Percentiles rank a stretch among this genome's conserved stretches.
Conservation (phyloP, 129 eudicot genomes). For the Pulicaria dysenterica region DNA sequence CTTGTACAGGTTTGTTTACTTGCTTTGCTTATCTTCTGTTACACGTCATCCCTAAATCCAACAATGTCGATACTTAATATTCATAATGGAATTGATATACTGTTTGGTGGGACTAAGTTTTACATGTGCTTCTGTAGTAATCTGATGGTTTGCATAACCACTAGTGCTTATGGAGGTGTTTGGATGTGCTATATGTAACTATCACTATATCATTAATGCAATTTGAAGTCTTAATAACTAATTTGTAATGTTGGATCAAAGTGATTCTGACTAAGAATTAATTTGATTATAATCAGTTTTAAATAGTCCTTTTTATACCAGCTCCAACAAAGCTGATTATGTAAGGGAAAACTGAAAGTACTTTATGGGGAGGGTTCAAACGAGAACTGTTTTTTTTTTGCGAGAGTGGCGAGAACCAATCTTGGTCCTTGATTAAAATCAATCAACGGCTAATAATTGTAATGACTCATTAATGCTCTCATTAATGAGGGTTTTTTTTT, state of each 20-base stretch:
- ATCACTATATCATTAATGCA: neutral
- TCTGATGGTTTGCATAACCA: too few species aligned
- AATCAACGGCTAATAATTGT: too few species aligned
- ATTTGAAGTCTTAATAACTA: neutral
- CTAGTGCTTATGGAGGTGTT: neutral
- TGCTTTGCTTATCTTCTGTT: neutral
- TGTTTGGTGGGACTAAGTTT: neutral
- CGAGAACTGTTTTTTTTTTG: too few species aligned
- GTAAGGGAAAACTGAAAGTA: too few species aligned
- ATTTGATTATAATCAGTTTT: neutral
- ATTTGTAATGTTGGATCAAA: neutral
- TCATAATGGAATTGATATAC: neutral
- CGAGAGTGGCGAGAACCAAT: too few species aligned
- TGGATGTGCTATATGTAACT: conserved; percentile 1
- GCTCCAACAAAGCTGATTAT: conserved; percentile 7
- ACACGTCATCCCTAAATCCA: conserved; percentile 4
- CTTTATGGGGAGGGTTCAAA: too few species aligned
- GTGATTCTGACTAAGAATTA: neutral
- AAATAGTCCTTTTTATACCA: neutral
- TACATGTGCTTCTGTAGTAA: too few species aligned
- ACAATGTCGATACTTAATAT: neutral
- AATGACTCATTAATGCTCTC: too few species aligned
- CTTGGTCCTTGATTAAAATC: too few species aligned
- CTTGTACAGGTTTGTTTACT: conserved; percentile 70
- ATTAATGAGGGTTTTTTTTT: too few species aligned